Conservation (phyloP, 495 filamentous ascomycete species). For the Penicillium desertorum region DNA sequence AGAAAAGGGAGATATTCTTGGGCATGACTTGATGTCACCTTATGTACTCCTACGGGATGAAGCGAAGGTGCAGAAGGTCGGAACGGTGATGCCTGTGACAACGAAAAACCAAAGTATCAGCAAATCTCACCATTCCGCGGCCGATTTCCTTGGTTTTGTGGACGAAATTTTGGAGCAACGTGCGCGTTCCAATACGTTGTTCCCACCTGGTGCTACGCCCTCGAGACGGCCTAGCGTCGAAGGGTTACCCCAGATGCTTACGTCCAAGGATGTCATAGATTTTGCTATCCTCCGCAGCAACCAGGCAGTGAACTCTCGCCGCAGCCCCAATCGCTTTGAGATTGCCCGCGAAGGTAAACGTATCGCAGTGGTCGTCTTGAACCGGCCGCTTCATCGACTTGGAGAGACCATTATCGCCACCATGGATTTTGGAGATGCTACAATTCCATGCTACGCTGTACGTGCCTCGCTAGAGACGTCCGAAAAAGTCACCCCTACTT, state of each 20-base stretch:
- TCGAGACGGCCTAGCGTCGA: slow-evolving; percentile 53
- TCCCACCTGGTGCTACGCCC: slow-evolving; percentile 69
- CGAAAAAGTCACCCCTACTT: slow-evolving; percentile 70
- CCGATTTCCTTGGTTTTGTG: slow-evolving; percentile 74
- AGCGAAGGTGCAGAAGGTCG: slow-evolving; percentile 54
- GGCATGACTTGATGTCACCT: slow-evolving; percentile 89
- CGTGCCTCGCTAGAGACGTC: slow-evolving; percentile 73
- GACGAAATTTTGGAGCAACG: slow-evolving; percentile 69
- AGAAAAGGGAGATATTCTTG: slow-evolving; percentile 66
- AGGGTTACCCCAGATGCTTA: slow-evolving; percentile 35
- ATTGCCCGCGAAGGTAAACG: slow-evolving; percentile 84
- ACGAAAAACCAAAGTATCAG: slow-evolving; percentile 44
- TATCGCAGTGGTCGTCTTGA: slow-evolving; percentile 83
- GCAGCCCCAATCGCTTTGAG: slow-evolving; percentile 83
- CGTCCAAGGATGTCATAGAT: slow-evolving; percentile 84
- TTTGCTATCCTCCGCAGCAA: slow-evolving; percentile 84
- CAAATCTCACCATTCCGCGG: slow-evolving; percentile 41
- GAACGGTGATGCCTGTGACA: slow-evolving; percentile 19
- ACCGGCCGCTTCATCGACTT: slow-evolving; percentile 86
- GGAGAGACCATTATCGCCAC: slow-evolving; percentile 81
- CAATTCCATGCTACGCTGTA: slow-evolving; percentile 77
- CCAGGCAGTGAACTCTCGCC: slow-evolving; percentile 54
- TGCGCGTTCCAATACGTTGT: slow-evolving; percentile 51
- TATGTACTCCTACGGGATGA: slow-evolving; percentile 88
- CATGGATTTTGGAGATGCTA: slow-evolving; percentile 73